These are phyloP conservation scores for Tolypocladium album DNA, from an alignment of 2,329 filamentous ascomycete species.

Conservation along the genomic window DNA sequence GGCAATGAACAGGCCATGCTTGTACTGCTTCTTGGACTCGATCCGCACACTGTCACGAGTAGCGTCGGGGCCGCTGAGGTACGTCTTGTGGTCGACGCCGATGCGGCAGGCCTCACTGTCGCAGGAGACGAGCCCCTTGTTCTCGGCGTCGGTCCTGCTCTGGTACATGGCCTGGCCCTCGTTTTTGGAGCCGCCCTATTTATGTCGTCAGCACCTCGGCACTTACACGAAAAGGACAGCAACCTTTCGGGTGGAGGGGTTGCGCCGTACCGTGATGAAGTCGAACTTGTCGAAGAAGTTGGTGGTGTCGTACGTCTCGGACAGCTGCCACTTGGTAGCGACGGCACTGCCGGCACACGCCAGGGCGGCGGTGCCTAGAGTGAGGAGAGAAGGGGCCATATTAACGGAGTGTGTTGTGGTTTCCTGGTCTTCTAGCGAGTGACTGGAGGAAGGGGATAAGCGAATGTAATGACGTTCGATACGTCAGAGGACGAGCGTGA, in stretches of 20 bases:
- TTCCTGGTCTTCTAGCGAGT: constrained; percentile 5
- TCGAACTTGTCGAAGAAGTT: constrained; percentile 40
- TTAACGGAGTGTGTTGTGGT: not conserved
- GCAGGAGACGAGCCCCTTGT: constrained; percentile 22
- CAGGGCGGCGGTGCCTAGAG: constrained; percentile 26
- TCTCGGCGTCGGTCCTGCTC: constrained; percentile 19
- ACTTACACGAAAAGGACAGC: not conserved
- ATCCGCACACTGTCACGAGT: constrained; percentile 51
- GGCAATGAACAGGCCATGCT: constrained; percentile 56
- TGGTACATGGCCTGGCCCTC: constrained; percentile 52
- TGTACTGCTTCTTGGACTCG: constrained; percentile 51
- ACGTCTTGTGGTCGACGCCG: constrained; percentile 22
- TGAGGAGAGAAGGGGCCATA: constrained; percentile 31
- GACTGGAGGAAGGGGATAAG: constrained; percentile 14
- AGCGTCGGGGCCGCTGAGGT: constrained; percentile 11
- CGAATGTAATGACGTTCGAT: constrained; percentile 31
- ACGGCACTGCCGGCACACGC: constrained; percentile 21
- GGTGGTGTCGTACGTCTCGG: constrained; percentile 26
- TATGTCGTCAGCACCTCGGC: not conserved
- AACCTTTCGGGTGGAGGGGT: not conserved
- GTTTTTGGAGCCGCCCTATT: constrained; percentile 43
- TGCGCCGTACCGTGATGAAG: constrained; percentile 25
- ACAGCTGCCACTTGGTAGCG: constrained; percentile 24
- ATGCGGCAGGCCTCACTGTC: constrained; percentile 22
- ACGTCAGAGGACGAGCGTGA: constrained; percentile 30